These are phyloP conservation scores for Termitomyces sp. DNA, from an alignment of 768 basidiomycete species.

Conservation along the genomic window DNA sequence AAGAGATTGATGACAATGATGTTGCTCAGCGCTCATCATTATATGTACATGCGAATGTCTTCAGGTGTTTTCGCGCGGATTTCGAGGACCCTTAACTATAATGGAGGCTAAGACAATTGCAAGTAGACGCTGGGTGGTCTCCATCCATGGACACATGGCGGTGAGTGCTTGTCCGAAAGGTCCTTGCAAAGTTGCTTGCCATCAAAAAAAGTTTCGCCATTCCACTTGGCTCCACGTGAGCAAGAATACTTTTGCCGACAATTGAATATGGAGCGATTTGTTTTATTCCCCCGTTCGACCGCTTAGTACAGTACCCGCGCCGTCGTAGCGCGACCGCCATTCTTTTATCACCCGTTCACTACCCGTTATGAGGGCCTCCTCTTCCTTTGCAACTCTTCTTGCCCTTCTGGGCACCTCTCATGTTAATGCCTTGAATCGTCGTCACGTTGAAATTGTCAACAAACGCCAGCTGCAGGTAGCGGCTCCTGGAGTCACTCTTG, in stretches of 20 bases:
- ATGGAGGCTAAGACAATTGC: too few species aligned
- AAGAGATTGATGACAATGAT: constrained; percentile 1
- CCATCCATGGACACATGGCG: too few species aligned
- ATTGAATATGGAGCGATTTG: background rate
- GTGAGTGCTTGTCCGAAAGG: too few species aligned
- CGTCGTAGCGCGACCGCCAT: constrained; percentile 13
- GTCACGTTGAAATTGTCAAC: constrained; percentile 24
- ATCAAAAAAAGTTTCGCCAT: too few species aligned
- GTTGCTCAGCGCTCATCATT: too few species aligned
- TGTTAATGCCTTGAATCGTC: constrained; percentile 19
- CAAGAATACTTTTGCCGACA: background rate
- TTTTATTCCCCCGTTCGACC: constrained; percentile 1
- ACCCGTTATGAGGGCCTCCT: constrained; percentile 14
- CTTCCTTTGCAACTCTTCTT: constrained; percentile 10
- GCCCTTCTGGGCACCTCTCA: constrained; percentile 17
- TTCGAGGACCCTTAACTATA: too few species aligned
- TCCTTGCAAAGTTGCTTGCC: too few species aligned
- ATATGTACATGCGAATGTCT: too few species aligned
- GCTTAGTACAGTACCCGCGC: constrained; percentile 6
- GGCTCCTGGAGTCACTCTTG: constrained; percentile 30
- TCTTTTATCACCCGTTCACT: constrained; percentile 11
- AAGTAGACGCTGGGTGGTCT: too few species aligned
- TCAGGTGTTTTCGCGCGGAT: too few species aligned
- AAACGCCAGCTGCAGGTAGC: constrained; percentile 38
- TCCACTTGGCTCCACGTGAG: background rate